These are phyloP conservation scores for Talaromyces sp. DNA, from an alignment of 2,329 filamentous ascomycete species.

Conservation along the genomic window DNA sequence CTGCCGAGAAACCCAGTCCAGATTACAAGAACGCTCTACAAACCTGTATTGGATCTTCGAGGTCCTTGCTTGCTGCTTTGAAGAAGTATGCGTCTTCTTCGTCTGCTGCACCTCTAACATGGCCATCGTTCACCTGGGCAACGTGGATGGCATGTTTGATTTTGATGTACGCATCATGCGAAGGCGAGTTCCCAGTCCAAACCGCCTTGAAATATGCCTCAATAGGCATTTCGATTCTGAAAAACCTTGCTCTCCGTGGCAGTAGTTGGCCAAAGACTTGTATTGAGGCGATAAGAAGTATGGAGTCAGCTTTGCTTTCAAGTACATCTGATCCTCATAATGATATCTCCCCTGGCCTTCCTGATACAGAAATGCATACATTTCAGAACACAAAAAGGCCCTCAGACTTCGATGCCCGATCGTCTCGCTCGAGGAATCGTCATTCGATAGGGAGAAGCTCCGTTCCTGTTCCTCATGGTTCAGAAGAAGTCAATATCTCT, in stretches of 20 bases:
- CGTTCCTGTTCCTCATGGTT: not conserved
- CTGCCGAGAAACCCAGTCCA: slow-evolving; percentile 47
- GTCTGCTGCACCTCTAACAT: slow-evolving; percentile 41
- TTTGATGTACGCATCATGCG: slow-evolving; percentile 54
- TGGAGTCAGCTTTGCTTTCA: slow-evolving; percentile 31
- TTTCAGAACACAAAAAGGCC: not conserved
- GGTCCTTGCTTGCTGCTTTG: slow-evolving; percentile 50
- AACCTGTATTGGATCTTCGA: slow-evolving; percentile 55
- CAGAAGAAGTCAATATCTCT: not conserved
- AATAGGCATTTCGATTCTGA: slow-evolving; percentile 35
- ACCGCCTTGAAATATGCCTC: slow-evolving; percentile 46
- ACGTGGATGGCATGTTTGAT: slow-evolving; percentile 59
- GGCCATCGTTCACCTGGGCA: slow-evolving; percentile 58
- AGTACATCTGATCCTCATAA: not conserved
- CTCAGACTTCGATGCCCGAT: not conserved
- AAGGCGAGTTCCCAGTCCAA: slow-evolving; percentile 44
- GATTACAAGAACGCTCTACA: slow-evolving; percentile 55
- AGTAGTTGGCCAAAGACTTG: slow-evolving; percentile 44
- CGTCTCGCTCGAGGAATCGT: not conserved
- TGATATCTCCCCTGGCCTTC: not conserved
- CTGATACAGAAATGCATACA: not conserved
- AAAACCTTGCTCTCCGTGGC: slow-evolving; percentile 37
- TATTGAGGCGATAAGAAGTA: slow-evolving; percentile 40
- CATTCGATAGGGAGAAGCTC: not conserved
- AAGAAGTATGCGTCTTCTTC: slow-evolving; percentile 30